Evolutionary conservation across 2,329 filamentous ascomycete species (phyloP).

Genomic region (Cladophialophora immunda): DNA sequence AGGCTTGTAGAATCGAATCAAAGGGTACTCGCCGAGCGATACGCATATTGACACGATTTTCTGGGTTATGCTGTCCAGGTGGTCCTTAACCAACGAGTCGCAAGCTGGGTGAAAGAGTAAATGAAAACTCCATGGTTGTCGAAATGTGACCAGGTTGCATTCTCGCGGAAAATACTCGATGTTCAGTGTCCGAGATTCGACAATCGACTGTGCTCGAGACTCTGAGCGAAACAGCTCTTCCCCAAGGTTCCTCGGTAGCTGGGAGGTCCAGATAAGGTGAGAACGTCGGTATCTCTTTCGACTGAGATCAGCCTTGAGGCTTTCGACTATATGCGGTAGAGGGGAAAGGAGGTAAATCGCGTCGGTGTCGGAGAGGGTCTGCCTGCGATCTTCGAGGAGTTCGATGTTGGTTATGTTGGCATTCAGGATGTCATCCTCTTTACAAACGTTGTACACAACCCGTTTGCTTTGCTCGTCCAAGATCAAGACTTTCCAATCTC

Average conservation of each 20-base stretch:
- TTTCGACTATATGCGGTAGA: conserved; percentile 87
- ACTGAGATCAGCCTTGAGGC: conserved; percentile 90
- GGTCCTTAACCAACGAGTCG: conserved; percentile 80
- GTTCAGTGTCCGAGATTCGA: conserved; percentile 81
- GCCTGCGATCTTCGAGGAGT: conserved; percentile 85
- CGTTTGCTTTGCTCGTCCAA: conserved; percentile 84
- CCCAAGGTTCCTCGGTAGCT: conserved; percentile 73
- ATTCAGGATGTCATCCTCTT: conserved; percentile 96
- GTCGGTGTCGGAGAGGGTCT: conserved; percentile 87
- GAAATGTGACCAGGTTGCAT: conserved; percentile 88
- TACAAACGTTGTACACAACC: conserved; percentile 88
- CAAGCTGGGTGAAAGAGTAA: conserved; percentile 90
- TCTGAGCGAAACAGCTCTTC: conserved; percentile 75
- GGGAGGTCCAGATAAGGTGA: conserved; percentile 84
- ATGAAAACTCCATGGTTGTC: conserved; percentile 95
- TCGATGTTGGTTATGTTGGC: conserved; percentile 97
- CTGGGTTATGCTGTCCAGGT: conserved; percentile 85
- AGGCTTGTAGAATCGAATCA: conserved; percentile 89
- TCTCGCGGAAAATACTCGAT: conserved; percentile 91
- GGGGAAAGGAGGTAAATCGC: conserved; percentile 92
- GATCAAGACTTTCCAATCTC: conserved; percentile 91
- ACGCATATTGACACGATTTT: conserved; percentile 92
- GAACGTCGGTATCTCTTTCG: conserved; percentile 79
- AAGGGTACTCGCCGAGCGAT: conserved; percentile 90
- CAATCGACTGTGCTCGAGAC: conserved; percentile 74